A percentile compares a stretch with the other conserved stretches of the same genome.
phyloP scores from a whole-genome alignment of 441 rosid species.

The Aleurites moluccanus region DNA sequence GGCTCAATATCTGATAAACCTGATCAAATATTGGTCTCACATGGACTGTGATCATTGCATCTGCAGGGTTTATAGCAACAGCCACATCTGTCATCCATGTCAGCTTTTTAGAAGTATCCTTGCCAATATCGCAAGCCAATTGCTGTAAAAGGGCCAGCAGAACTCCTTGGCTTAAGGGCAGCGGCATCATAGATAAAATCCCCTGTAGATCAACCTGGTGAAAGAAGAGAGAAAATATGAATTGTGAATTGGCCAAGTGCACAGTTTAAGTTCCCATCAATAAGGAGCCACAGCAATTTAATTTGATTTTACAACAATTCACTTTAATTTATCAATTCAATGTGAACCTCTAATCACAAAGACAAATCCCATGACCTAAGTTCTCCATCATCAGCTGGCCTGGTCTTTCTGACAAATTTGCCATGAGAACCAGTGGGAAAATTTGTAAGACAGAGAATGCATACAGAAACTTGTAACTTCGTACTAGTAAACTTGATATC shows the following conservation, averaged over 20 bases:
- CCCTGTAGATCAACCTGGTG: constrained; percentile 61
- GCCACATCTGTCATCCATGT: constrained; percentile 80
- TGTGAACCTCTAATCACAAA: neutral
- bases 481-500: neutral
- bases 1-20: constrained; percentile 59
- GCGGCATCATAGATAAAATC: constrained; percentile 45
- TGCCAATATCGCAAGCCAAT: constrained; percentile 63
- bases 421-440: neutral
- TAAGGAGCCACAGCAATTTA: neutral
- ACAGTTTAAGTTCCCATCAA: neutral
- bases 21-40: constrained; percentile 68
- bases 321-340: neutral
- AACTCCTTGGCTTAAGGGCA: constrained; percentile 74
- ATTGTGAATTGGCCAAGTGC: neutral
- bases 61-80: constrained; percentile 59
- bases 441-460: neutral
- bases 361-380: neutral
- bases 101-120: constrained; percentile 49
- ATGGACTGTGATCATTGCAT: constrained; percentile 58
- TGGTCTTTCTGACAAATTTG: neutral
- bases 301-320: neutral
- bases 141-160: constrained; percentile 75
- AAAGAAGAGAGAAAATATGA: constrained; percentile 13
- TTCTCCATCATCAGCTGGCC: neutral
- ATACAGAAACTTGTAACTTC: neutral